Evolutionary conservation across 2,329 filamentous ascomycete genomes (phyloP).

Genomic region (Microdochium bolleyi): DNA sequence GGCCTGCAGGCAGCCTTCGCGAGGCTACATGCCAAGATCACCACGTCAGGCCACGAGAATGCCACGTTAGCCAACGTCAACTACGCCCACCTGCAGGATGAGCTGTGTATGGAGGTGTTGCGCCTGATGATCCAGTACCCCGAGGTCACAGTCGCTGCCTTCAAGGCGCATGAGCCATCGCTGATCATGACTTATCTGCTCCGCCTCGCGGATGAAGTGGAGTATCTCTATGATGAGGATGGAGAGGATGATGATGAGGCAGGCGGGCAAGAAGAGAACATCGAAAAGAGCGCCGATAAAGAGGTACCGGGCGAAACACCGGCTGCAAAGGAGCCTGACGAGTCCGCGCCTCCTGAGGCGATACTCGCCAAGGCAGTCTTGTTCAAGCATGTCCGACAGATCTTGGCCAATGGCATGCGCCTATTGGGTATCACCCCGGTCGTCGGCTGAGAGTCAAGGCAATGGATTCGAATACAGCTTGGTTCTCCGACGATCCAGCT

Average conservation of each 20-base stretch:
- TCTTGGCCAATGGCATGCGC: constrained; percentile 10
- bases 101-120: constrained; percentile 38
- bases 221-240: constrained; percentile 3
- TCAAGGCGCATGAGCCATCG: constrained; percentile 56
- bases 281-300: no score
- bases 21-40: constrained; percentile 58
- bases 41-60: constrained; percentile 42
- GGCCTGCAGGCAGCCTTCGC: constrained; percentile 81
- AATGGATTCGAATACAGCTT: no score
- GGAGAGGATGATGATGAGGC: constrained; percentile 4
- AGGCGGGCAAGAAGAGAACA: not conserved
- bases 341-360: constrained; percentile 24
- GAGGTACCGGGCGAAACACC: constrained; percentile 26
- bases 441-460: not conserved
- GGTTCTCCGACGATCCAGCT: no score
- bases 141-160: constrained; percentile 53
- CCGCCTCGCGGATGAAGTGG: constrained; percentile 3
- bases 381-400: constrained; percentile 8
- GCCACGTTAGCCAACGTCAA: constrained; percentile 52
- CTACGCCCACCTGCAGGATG: constrained; percentile 12
- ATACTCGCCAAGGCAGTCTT: constrained; percentile 8
- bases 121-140: constrained; percentile 54
- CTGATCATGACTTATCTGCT: constrained; percentile 54
- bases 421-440: not conserved
- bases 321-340: constrained; percentile 38